Base-by-base conservation (phyloP, 768 basidiomycete genomes). In the Lactarius tabidus region DNA sequence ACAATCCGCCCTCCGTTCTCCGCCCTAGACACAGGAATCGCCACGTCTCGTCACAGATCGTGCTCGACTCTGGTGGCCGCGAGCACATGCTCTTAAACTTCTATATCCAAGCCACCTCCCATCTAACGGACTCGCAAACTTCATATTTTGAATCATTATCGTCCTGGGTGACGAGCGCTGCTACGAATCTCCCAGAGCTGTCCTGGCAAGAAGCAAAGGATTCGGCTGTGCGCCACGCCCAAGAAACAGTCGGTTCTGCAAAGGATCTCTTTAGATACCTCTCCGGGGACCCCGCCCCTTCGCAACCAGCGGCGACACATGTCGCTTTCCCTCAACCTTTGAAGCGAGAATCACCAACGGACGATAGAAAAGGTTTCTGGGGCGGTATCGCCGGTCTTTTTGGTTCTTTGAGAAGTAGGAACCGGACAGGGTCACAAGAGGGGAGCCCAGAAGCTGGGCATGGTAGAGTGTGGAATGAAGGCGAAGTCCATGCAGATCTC, bases 1-100 rank as follows among this genome's bases (percentile, higher is more conserved):
- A 90, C 71, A 90, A 89, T 70, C 88, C 90, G 0, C 91, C 92
- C 2, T 86, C 89, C n/a, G 75, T 80, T 43, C 73, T 82, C 59
- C 85, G 91, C 33, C 92, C 92, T 15, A 84, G 91, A 60, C 92
- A 93, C 72, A 84, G 92, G 23, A 90, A 91, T 70, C 84, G 90
- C 71, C 89, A 89, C 76, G 89, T 93, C 52, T 85, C 85, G 9
- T 92, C 91, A 23, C 88, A 91, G 65, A 81, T 92, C 66, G 84
- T 85, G 64, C 77, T 90, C 29, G 92, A 94, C 73, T 76, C 86
- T 14, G 72, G 82, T 12, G 92, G 92, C 1, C 83, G 85, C 48
- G 91, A 93, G 73, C 92, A 93, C 69, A 86, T 94, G 85, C 81
- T 91, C 35, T 81, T 94, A 73, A 88, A 88, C 52, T 94, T 94